These are phyloP conservation scores for Aspergillus pseudotamarii DNA, from an alignment of 2,329 filamentous ascomycete genomes.

Conservation along the genomic window DNA sequence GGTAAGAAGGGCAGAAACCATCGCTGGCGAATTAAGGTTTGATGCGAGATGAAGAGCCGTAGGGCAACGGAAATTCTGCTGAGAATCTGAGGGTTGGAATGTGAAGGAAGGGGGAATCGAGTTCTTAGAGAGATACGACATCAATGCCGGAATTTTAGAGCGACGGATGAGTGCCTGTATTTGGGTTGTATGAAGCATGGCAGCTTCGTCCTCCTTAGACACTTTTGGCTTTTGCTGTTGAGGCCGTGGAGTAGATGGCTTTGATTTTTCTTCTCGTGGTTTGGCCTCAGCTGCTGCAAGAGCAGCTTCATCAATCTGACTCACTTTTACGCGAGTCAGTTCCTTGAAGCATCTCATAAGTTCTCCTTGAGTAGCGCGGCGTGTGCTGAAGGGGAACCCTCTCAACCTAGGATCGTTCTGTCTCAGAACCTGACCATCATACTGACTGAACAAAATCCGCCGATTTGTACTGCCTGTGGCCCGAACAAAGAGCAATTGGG, in stretches of 20 bases:
- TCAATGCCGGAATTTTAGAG: conserved; percentile 82
- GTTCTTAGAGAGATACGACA: conserved; percentile 82
- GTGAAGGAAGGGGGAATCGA: conserved; percentile 69
- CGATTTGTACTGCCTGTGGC: conserved; percentile 87
- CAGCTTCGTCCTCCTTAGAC: conserved; percentile 81
- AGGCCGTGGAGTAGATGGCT: conserved; percentile 32
- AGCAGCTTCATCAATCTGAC: conserved; percentile 71
- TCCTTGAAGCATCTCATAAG: conserved; percentile 94
- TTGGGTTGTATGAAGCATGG: conserved; percentile 82
- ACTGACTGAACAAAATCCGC: conserved; percentile 84
- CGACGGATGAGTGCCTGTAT: conserved; percentile 84
- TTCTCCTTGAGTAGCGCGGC: conserved; percentile 88
- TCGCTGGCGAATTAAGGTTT: conserved; percentile 73
- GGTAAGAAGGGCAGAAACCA: conserved; percentile 75
- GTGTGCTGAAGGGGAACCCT: conserved; percentile 90
- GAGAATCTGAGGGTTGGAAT: conserved; percentile 69
- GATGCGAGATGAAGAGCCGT: conserved; percentile 86
- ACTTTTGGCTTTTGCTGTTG: conserved; percentile 59
- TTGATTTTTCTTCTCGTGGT: conserved; percentile 43
- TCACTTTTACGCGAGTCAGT: conserved; percentile 85
- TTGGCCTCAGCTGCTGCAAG: conserved; percentile 55
- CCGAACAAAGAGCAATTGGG: conserved; percentile 84
- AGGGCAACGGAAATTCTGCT: conserved; percentile 76
- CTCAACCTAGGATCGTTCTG: conserved; percentile 78
- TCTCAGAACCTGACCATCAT: conserved; percentile 82